Evolutionary conservation across 2,329 filamentous ascomycete genomes (phyloP), one percentile per base, ranked within the genome.

Genomic region (Talaromyces amestolkiae): DNA sequence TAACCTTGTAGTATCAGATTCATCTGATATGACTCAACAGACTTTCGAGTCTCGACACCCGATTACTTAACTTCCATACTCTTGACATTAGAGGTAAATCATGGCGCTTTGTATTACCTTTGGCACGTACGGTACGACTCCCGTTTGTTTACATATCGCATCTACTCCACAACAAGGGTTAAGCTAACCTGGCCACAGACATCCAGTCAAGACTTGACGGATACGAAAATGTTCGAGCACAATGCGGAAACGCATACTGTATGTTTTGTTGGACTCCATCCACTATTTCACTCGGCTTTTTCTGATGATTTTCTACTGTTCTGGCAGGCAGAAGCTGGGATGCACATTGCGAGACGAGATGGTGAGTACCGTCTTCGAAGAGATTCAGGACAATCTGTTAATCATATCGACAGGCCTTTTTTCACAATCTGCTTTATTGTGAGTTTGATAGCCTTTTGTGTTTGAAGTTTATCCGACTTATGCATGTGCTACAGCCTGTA

Each of bases 351-450:
- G 71, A 79, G 24, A 79, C 77, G 15, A 71, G 78, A 70, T 82
- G 79, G 80, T 79, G 72, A 66, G 74, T 72, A 53, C n/a, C 11
- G 9, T 7, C 10, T 6, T 37, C 24, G 15, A 27, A 10, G 35
- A 37, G 10, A 37, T 56, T 19, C 10, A 33, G 13, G n/a, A 37
- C n/a, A 11, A 4, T 56, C 11, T 31, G 41, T 15, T 15, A 27
- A 58, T 11, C 4, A 47, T 27, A 41, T 15, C 31, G 19, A 3
- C 54, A 79, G 77, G 77, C 78, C 79, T 1, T 82, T 78, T 70
- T 81, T 82, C 64, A 82, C 80, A 24, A 67, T 82, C 54, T 82
- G 80, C 72, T 82, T 80, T 59, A 68, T 82, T 68, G 77, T 78
- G 72, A 69, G 76, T 35, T 33, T 66, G 35, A 47, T 64, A 15